A percentile compares a stretch with the other conserved stretches of the same genome.
phyloP scores from a whole-genome alignment of 176 grass and related monocot species.

The Carex parvula region DNA sequence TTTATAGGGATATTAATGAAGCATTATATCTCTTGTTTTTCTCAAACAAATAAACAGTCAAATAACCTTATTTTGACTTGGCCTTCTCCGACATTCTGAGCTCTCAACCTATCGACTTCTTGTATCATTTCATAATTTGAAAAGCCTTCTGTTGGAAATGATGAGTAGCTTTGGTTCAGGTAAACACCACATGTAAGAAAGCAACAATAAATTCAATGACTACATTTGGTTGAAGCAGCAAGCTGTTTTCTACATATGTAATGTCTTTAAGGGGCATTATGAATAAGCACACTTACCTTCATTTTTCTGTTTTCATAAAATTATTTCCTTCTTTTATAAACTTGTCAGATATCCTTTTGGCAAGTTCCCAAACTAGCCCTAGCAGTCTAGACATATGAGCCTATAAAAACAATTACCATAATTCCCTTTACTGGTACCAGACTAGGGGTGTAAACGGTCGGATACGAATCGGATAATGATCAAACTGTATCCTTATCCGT shows the following conservation, averaged over 20 bases:
- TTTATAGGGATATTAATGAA: not conserved
- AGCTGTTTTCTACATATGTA: not conserved
- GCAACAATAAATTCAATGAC: not conserved
- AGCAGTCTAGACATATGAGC: not conserved
- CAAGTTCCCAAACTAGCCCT: not conserved
- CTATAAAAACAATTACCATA: not conserved
- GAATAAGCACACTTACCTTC: not conserved
- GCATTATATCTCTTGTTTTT: not conserved
- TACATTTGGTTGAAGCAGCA: not conserved
- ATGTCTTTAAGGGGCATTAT: not conserved
- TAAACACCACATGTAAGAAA: conserved; percentile 19
- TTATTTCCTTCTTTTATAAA: conserved; percentile 12
- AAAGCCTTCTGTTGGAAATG: conserved; percentile 64
- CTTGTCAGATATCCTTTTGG: not conserved
- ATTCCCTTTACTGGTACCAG: not conserved
- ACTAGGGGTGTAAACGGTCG: too few relatives aligned
- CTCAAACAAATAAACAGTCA: conserved; percentile 15
- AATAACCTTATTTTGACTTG: conserved; percentile 93
- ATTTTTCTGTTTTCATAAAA: not conserved
- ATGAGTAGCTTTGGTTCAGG: conserved; percentile 60
- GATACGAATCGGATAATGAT: too few relatives aligned
- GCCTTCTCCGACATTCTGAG: conserved; percentile 86
- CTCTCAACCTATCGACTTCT: conserved; percentile 54
- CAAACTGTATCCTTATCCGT: too few relatives aligned
- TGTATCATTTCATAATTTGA: conserved; percentile 44